Conservation (phyloP, 2,329 filamentous ascomycete genomes). For the Mycosphaerella sp. region DNA sequence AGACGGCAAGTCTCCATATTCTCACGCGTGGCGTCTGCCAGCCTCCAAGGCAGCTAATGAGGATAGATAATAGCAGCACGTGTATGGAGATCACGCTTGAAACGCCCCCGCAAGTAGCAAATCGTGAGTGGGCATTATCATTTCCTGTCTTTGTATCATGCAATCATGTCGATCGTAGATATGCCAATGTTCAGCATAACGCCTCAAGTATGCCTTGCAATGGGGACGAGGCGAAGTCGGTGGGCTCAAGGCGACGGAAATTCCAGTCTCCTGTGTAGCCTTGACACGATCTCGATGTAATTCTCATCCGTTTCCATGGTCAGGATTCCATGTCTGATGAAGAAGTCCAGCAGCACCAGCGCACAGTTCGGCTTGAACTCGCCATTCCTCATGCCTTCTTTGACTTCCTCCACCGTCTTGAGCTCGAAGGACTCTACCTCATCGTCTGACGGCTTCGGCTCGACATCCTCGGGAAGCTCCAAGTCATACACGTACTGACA, state of each 20-base stretch:
- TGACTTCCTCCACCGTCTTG: conserved; percentile 69
- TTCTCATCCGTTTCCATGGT: conserved; percentile 72
- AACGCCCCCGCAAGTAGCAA: no score
- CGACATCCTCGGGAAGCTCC: conserved; percentile 61
- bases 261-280: conserved; percentile 71
- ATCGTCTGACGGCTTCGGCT: conserved; percentile 72
- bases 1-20: no score
- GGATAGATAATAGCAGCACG: no score
- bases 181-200: no score
- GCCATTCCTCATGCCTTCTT: conserved; percentile 60
- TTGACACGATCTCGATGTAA: conserved; percentile 66
- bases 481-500: conserved; percentile 89
- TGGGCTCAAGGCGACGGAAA: conserved; percentile 52
- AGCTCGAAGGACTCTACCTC: conserved; percentile 84
- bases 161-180: no score
- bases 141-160: no score
- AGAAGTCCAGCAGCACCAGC: conserved; percentile 78
- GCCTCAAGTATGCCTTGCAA: no score
- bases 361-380: conserved; percentile 93
- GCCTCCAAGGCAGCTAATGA: no score
- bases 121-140: no score
- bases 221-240: neutral
- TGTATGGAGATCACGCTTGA: no score
- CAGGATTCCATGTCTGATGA: conserved; percentile 75
- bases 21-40: no score